Conservation (phyloP, 768 basidiomycete genomes). For the Macrolepiota albuminosa region DNA sequence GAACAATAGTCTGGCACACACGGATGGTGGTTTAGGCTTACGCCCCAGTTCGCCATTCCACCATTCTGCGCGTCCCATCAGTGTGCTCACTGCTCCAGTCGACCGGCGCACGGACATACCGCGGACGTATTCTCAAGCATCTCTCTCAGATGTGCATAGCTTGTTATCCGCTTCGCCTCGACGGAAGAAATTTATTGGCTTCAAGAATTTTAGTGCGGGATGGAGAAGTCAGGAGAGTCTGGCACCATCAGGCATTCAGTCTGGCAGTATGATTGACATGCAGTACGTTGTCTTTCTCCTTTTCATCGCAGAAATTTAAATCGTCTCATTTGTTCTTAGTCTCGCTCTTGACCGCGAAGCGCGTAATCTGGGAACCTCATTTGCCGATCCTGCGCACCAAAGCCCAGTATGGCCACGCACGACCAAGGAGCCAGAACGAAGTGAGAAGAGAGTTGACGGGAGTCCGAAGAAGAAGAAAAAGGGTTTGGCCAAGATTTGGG, state of each 20-base stretch:
- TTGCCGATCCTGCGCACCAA: slow-evolving; percentile 37
- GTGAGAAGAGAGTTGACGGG: slow-evolving; percentile 34
- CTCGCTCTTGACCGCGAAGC: slow-evolving; percentile 74
- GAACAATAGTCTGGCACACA: slow-evolving; percentile 46
- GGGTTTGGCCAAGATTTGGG: slow-evolving; percentile 79
- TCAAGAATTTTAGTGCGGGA: slow-evolving; percentile 63
- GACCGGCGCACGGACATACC: slow-evolving; percentile 56
- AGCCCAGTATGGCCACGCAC: slow-evolving; percentile 47
- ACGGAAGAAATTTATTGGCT: slow-evolving; percentile 73
- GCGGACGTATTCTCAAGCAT: slow-evolving; percentile 70
- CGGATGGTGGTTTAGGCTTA: slow-evolving; percentile 53
- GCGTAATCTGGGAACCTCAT: slow-evolving; percentile 18
- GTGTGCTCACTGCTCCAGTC: slow-evolving; percentile 53
- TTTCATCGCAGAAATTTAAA: background rate
- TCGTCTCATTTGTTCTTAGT: slow-evolving; percentile 33
- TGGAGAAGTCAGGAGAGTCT: slow-evolving; percentile 82
- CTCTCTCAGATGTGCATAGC: slow-evolving; percentile 78
- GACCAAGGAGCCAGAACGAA: slow-evolving; percentile 16
- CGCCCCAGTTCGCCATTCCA: slow-evolving; percentile 59
- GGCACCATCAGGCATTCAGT: slow-evolving; percentile 66
- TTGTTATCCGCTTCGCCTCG: slow-evolving; percentile 62
- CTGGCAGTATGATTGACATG: slow-evolving; percentile 91
- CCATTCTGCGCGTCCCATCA: slow-evolving; percentile 53
- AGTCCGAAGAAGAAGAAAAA: slow-evolving; percentile 76
- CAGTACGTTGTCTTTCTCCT: slow-evolving; percentile 52